Base-by-base conservation (phyloP, 352 stramenopile species). In the Phytophthora idaei region DNA sequence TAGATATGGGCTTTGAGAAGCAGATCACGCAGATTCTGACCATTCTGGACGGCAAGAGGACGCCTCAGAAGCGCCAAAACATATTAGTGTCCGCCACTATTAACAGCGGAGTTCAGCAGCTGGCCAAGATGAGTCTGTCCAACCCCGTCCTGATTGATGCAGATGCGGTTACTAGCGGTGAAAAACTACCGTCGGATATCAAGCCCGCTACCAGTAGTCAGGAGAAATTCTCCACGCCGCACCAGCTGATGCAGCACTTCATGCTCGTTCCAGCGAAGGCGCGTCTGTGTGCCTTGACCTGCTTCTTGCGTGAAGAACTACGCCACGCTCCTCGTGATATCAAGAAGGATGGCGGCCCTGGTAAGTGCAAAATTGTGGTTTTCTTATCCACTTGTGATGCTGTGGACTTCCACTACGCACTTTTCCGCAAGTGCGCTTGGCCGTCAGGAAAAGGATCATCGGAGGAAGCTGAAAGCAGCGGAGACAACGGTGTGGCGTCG, bases 1-100 rank as follows among this genome's bases (percentile, higher is more conserved):
- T 99, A 14, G 98, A 99, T 76, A 99, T 99, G 98, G 98, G 97
- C 29, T 99, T 99, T 68, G 97, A 99, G 78, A 98, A 98, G 55
- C 96, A 99, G 77, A 99, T 99, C 78, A 95, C 94, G 48, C 90
- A 98, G 48, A 99, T 99, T 69, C 84, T 99, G 58, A 75, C 74
- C 57, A 93, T 99, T 57, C 91, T 96, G 12, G 97, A 98, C 56
- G 83, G 85, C n/a, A 93, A 98, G 69, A 96, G 91, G 34, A 83
- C 83, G 9, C 88, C 94, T 21, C 65, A 72, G 48, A 84, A 83
- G 50, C 74, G 85, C 10, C 87, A 96, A 64, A 96, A 92, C 63
- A 76, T 96, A 37, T 69, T 97, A 15, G 85, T 97, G 29, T 97
- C 87, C 3, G 90, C 90, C n/a, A 97, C 90, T 3, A 83, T 97